These are phyloP conservation scores for Flaveria sonorensis DNA, from an alignment of 129 eudicot species.

Conservation along the genomic window DNA sequence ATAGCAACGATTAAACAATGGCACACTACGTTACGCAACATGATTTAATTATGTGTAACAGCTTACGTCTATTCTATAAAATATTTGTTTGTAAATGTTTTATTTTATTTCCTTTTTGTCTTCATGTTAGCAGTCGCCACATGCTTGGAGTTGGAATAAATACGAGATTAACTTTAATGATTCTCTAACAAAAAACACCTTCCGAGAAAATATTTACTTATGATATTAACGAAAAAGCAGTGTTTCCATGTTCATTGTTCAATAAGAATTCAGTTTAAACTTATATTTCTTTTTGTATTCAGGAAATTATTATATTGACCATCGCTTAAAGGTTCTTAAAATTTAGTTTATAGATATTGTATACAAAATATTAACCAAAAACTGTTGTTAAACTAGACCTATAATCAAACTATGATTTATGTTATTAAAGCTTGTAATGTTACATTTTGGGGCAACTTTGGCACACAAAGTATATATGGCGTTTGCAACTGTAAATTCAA, in stretches of 20 bases:
- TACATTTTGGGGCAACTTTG: not conserved
- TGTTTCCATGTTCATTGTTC: not conserved
- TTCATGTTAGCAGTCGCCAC: slow-evolving; percentile 8
- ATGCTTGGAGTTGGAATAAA: slow-evolving; percentile 3
- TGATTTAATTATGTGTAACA: slow-evolving; percentile 25
- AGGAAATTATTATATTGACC: not conserved
- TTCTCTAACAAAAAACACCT: not conserved
- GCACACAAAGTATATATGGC: not conserved
- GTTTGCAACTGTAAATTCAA: slow-evolving; percentile 8
- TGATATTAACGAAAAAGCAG: not conserved
- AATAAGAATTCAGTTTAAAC: not conserved
- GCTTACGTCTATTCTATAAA: slow-evolving; percentile 21
- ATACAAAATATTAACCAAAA: not conserved
- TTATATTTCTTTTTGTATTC: not conserved
- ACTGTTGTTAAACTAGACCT: not conserved
- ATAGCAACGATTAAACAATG: not conserved
- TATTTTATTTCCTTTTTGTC: not conserved
- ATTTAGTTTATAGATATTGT: no score
- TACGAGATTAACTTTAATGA: not conserved
- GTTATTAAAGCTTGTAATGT: not conserved
- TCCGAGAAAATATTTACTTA: not conserved
- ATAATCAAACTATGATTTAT: not conserved
- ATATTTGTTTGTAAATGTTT: not conserved
- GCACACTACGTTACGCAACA: slow-evolving; percentile 17
- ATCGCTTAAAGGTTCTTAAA: no score